These are phyloP conservation scores for Yarrowia sp. DNA, from an alignment of 805 yeast genomes.

Conservation along the genomic window DNA sequence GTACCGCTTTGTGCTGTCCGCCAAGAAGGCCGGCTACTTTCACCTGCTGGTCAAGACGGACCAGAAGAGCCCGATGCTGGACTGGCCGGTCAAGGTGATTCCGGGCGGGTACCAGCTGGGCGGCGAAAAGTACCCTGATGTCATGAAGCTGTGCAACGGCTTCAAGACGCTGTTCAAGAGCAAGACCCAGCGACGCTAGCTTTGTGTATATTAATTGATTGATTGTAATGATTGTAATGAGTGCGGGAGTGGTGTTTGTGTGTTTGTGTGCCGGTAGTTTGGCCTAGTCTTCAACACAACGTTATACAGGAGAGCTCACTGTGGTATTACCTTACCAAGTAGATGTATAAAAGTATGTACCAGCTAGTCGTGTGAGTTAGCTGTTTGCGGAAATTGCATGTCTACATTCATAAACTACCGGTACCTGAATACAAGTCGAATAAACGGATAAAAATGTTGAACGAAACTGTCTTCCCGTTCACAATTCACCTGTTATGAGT, in stretches of 20 bases:
- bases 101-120: conserved; percentile 81
- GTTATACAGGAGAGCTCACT: too few relatives aligned
- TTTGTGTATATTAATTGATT: conserved; percentile 15
- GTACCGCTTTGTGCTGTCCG: conserved; percentile 87
- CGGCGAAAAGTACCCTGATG: conserved; percentile 83
- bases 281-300: too few relatives aligned
- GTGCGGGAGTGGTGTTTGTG: neutral
- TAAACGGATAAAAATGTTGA: too few relatives aligned
- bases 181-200: conserved; percentile 19
- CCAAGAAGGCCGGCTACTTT: conserved; percentile 93
- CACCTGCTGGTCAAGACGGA: conserved; percentile 78
- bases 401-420: too few relatives aligned
- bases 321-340: too few relatives aligned
- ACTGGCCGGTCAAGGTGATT: conserved; percentile 89
- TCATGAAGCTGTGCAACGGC: conserved; percentile 86
- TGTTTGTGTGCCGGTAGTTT: too few relatives aligned
- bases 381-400: too few relatives aligned
- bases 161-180: conserved; percentile 61
- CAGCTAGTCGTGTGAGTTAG: too few relatives aligned
- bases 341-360: too few relatives aligned
- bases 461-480: too few relatives aligned
- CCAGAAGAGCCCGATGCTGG: conserved; percentile 48
- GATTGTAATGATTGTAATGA: neutral
- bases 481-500: too few relatives aligned
- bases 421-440: too few relatives aligned